These are phyloP conservation scores for Calonectria crousiana DNA, from an alignment of 2,329 filamentous ascomycete species.

Conservation along the genomic window DNA sequence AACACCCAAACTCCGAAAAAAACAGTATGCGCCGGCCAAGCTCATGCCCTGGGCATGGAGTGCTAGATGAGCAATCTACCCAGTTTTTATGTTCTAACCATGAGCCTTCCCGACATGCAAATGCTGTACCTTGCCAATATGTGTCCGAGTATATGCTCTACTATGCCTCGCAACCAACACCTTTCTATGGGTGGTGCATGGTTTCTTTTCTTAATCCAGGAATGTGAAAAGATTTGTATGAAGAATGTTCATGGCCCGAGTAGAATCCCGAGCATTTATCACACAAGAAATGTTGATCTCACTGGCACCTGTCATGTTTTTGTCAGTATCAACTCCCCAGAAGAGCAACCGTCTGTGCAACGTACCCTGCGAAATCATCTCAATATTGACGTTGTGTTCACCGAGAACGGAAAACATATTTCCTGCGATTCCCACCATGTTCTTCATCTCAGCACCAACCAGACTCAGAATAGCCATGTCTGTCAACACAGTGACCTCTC, in stretches of 20 bases:
- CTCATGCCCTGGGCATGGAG: not conserved
- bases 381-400: constrained; percentile 94
- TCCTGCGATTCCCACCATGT: constrained; percentile 94
- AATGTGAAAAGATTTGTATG: constrained; percentile 98
- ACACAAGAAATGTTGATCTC: constrained; percentile 99
- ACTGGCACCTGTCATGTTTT: constrained; percentile 78
- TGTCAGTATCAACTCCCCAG: constrained; percentile 1
- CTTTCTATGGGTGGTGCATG: not conserved
- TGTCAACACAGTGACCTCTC: constrained; percentile 89
- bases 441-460: constrained; percentile 96
- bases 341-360: not conserved
- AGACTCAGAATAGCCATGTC: constrained; percentile 97
- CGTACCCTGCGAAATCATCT: constrained; percentile 99
- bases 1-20: constrained; percentile 31
- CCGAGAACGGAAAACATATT: constrained; percentile 96
- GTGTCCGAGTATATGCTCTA: not conserved
- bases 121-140: not conserved
- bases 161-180: not conserved
- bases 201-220: constrained; percentile 69
- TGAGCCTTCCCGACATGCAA: constrained; percentile 26
- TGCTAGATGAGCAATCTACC: not conserved
- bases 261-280: constrained; percentile 90
- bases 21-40: constrained; percentile 12
- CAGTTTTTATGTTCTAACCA: constrained; percentile 18
- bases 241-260: constrained; percentile 93